Percentiles rank a stretch among this genome's conserved stretches.
Conservation (phyloP, 768 basidiomycete genomes). For the Gymnopilus dilepis region DNA sequence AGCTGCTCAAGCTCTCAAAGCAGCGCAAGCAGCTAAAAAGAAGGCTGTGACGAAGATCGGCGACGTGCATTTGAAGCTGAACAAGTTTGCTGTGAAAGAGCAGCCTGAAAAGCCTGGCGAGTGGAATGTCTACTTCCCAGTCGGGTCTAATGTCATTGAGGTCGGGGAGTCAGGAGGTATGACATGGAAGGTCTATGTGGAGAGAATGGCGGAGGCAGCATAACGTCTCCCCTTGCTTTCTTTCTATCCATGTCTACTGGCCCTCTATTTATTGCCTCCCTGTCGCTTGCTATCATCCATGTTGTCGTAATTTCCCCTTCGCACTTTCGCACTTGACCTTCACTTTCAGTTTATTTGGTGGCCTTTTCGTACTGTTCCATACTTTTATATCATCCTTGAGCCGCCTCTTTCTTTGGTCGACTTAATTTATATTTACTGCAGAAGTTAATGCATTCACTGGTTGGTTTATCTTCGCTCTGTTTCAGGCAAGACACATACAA, state of each 20-base stretch:
- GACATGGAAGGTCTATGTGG: conserved; percentile 73
- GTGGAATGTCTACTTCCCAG: conserved; percentile 67
- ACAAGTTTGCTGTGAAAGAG: conserved; percentile 56
- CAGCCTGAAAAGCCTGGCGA: conserved; percentile 50
- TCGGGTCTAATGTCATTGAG: conserved; percentile 69
- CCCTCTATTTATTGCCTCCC: background rate
- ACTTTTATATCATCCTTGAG: background rate
- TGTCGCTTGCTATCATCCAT: background rate
- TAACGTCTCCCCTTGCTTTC: conserved; percentile 4
- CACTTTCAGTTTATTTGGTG: background rate
- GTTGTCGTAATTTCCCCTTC: background rate
- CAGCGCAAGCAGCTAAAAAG: conserved; percentile 37
- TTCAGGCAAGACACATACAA: too few relatives aligned
- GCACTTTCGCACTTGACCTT: background rate
- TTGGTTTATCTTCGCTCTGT: too few relatives aligned
- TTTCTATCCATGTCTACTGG: background rate
- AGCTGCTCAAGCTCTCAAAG: conserved; percentile 31
- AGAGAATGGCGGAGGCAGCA: conserved; percentile 39
- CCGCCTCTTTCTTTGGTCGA: background rate
- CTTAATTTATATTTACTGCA: conserved; percentile 3
- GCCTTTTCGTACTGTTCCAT: background rate
- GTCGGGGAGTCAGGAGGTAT: conserved; percentile 74
- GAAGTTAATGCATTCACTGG: background rate
- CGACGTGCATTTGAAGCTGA: conserved; percentile 67
- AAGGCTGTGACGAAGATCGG: conserved; percentile 56